Evolutionary conservation across 2,329 filamentous ascomycete genomes (phyloP).

Genomic region (Venturia pyrina): DNA sequence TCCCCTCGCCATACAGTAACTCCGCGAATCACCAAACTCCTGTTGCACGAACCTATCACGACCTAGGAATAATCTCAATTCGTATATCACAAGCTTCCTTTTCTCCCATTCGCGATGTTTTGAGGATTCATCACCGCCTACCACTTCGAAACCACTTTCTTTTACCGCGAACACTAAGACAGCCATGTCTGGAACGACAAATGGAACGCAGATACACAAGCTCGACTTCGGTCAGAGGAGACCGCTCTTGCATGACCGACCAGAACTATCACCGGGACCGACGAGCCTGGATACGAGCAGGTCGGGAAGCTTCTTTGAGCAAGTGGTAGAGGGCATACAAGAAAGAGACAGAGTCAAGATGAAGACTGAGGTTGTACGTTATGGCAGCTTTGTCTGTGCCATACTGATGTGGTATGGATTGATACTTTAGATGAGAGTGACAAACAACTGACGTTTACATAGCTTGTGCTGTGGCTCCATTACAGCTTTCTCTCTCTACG

Average conservation of each 20-base stretch:
- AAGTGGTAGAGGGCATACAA: slow-evolving; percentile 51
- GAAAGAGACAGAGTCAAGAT: slow-evolving; percentile 46
- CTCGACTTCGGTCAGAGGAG: slow-evolving; percentile 36
- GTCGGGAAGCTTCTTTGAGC: slow-evolving; percentile 46
- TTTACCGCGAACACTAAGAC: neutral
- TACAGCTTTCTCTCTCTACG: slow-evolving; percentile 89
- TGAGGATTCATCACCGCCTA: neutral
- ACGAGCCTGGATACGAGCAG: slow-evolving; percentile 34
- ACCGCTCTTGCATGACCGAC: slow-evolving; percentile 30
- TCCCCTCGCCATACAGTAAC: neutral
- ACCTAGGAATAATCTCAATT: neutral
- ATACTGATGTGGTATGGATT: slow-evolving; percentile 44
- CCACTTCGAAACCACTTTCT: neutral
- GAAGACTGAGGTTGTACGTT: slow-evolving; percentile 42
- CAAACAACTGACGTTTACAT: neutral
- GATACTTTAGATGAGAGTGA: neutral
- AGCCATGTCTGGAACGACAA: slow-evolving; percentile 2
- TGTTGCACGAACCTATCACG: slow-evolving; percentile 2
- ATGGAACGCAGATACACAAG: slow-evolving; percentile 32
- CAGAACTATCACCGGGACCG: slow-evolving; percentile 20
- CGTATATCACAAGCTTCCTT: neutral
- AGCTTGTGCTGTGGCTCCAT: slow-evolving; percentile 81
- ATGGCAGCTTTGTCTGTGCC: slow-evolving; percentile 50
- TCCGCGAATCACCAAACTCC: slow-evolving; percentile 1
- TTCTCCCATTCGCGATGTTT: slow-evolving; percentile 8